A percentile compares a stretch with the other conserved stretches of the same genome.
phyloP scores from a whole-genome alignment of 768 basidiomycete species.

The Nidularia sp. region DNA sequence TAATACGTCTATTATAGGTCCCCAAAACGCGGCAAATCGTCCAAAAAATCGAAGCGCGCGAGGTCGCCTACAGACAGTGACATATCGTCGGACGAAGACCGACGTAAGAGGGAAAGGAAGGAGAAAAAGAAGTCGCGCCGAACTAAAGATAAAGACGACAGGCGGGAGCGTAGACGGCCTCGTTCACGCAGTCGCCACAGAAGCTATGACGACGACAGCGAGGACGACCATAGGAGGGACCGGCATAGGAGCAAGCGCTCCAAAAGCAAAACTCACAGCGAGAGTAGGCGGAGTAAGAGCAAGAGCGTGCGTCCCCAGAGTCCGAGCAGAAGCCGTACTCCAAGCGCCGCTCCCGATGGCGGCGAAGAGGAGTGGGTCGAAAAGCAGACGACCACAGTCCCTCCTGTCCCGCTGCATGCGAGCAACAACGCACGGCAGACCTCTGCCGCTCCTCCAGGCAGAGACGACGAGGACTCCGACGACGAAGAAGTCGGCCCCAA shows the following conservation, averaged over 20 bases:
- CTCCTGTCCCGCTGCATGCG: constrained; percentile 10
- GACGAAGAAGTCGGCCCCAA: constrained; percentile 80
- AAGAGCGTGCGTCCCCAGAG: constrained; percentile 28
- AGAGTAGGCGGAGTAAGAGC: constrained; percentile 18
- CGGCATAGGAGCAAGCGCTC: constrained; percentile 13
- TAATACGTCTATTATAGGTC: constrained; percentile 36
- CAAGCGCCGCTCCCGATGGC: constrained; percentile 17
- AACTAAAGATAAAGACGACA: constrained; percentile 35
- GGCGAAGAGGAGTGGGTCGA: constrained; percentile 64
- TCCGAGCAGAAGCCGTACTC: constrained; percentile 20
- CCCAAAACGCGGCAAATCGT: constrained; percentile 49
- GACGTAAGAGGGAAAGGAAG: constrained; percentile 53
- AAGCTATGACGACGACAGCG: constrained; percentile 29
- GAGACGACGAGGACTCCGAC: constrained; percentile 35
- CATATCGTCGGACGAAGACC: constrained; percentile 53
- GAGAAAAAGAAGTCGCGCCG: constrained; percentile 55
- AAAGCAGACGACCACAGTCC: constrained; percentile 33
- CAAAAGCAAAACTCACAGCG: constrained; percentile 9
- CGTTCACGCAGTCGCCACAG: constrained; percentile 15
- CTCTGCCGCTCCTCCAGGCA: constrained; percentile 14
- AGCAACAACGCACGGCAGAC: constrained; percentile 2
- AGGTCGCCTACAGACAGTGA: constrained; percentile 48
- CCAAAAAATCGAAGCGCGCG: constrained; percentile 57
- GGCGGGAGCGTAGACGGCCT: constrained; percentile 28
- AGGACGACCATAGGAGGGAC: constrained; percentile 30